phyloP scores from a whole-genome alignment of 2,329 filamentous ascomycete genomes.

The Diaporthe nobilis region DNA sequence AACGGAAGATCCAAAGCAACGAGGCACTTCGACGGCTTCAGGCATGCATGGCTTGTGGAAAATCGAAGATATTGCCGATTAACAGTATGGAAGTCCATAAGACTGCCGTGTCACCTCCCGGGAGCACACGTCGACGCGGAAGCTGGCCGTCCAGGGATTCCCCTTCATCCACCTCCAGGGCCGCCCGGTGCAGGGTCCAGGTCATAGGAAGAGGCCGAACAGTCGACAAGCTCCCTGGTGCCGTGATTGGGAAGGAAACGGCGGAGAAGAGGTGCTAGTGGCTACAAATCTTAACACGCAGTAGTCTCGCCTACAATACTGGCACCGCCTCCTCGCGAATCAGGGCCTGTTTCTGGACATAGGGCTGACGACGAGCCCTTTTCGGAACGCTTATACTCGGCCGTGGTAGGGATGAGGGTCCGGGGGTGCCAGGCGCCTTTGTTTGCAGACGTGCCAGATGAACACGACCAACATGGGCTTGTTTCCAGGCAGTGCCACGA shows the following conservation, averaged over 20 bases:
- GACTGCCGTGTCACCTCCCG: conserved; percentile 3
- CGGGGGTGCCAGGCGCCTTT: conserved; percentile 7
- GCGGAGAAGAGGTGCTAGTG: conserved; percentile 20
- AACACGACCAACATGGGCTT: conserved; percentile 6
- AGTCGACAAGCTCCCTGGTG: neutral
- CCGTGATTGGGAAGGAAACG: conserved; percentile 34
- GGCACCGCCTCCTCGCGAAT: conserved; percentile 35
- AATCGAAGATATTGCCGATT: neutral
- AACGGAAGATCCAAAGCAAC: neutral
- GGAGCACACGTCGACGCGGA: neutral
- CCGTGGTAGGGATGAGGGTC: conserved; percentile 21
- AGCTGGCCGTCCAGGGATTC: neutral
- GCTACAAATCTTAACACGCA: neutral
- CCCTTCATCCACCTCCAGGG: conserved; percentile 1
- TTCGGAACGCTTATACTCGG: neutral
- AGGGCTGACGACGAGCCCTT: conserved; percentile 27
- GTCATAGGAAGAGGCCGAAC: conserved; percentile 16
- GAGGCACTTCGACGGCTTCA: neutral
- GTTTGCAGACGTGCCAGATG: neutral
- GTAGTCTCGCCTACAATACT: conserved; percentile 6
- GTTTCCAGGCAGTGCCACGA: neutral
- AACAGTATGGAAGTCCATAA: neutral
- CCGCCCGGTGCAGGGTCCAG: conserved; percentile 1
- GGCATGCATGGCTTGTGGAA: neutral
- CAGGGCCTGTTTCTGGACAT: conserved; percentile 25